phyloP scores from a whole-genome alignment of 2,329 filamentous ascomycete genomes.

The Thielaviopsis euricoi region DNA sequence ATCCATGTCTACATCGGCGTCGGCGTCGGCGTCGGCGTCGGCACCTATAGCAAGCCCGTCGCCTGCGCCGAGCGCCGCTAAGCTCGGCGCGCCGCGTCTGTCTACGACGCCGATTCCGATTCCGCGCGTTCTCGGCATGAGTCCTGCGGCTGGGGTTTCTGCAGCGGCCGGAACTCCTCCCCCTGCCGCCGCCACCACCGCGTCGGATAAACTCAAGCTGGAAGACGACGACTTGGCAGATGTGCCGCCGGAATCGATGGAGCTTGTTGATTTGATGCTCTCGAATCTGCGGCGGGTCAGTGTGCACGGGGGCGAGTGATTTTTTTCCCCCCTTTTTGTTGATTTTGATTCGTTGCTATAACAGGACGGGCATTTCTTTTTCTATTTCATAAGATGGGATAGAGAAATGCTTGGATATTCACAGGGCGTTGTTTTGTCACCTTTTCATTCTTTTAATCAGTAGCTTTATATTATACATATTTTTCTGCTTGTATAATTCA shows the following conservation, averaged over 20 bases:
- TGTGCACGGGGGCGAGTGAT: not conserved
- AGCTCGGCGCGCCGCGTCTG: not conserved
- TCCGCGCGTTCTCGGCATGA: slow-evolving; percentile 12
- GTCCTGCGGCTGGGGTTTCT: not conserved
- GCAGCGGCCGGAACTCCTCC: not conserved
- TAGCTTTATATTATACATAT: too few species aligned
- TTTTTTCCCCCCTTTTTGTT: not conserved
- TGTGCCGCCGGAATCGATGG: slow-evolving; percentile 28
- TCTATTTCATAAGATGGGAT: not conserved
- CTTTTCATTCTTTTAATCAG: not conserved
- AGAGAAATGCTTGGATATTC: not conserved
- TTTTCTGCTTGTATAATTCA: too few species aligned
- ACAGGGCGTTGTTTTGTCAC: not conserved
- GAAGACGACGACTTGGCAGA: slow-evolving; percentile 23
- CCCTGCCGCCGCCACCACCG: not conserved
- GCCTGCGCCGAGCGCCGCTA: too few species aligned
- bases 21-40: slow-evolving; percentile 2
- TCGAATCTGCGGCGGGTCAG: slow-evolving; percentile 29
- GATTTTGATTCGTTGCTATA: not conserved
- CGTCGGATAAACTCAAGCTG: slow-evolving; percentile 7
- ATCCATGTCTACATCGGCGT: slow-evolving; percentile 2
- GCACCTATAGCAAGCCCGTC: not conserved
- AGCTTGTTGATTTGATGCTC: slow-evolving; percentile 37
- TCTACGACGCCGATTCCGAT: slow-evolving; percentile 19
- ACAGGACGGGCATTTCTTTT: not conserved